Conservation (phyloP, 2,329 filamentous ascomycete genomes). For the Cryphonectria parasitica region DNA sequence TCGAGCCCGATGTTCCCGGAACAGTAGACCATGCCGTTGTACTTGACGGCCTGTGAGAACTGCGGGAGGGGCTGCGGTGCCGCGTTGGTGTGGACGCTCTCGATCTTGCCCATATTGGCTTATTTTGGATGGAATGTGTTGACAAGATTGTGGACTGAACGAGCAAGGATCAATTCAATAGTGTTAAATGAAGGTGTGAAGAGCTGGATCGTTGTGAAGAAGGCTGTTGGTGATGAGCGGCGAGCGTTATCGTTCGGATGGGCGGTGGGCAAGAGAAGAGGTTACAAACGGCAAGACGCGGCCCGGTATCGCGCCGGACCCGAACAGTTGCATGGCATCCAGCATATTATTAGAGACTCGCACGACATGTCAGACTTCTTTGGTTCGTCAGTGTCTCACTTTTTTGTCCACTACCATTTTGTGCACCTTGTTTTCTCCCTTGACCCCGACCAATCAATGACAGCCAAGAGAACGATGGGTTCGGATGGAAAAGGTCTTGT, state of each 20-base stretch:
- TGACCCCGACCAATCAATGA: not conserved
- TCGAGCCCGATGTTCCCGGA: conserved; percentile 66
- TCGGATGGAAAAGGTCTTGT: not conserved
- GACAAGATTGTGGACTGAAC: not conserved
- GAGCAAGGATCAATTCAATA: not conserved
- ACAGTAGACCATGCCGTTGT: conserved; percentile 72
- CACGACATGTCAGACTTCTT: not conserved
- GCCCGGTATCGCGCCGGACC: conserved; percentile 4
- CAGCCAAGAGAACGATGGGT: not conserved
- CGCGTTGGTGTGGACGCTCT: conserved; percentile 49
- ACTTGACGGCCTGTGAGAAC: conserved; percentile 64
- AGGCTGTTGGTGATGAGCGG: not conserved
- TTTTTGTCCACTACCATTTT: not conserved
- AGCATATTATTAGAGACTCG: not conserved
- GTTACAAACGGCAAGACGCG: not conserved
- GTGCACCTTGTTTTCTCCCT: not conserved
- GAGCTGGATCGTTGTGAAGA: not conserved
- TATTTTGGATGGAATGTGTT: not conserved
- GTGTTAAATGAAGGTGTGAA: not conserved
- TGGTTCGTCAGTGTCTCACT: not conserved
- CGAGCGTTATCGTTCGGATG: not conserved
- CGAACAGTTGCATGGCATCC: not conserved
- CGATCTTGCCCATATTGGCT: conserved; percentile 26
- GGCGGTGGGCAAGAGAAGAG: not conserved
- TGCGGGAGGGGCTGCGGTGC: conserved; percentile 58